Evolutionary conservation across 352 stramenopile species (phyloP), one percentile per base, ranked within the genome.

Genomic region (Phytopythium litorale): DNA sequence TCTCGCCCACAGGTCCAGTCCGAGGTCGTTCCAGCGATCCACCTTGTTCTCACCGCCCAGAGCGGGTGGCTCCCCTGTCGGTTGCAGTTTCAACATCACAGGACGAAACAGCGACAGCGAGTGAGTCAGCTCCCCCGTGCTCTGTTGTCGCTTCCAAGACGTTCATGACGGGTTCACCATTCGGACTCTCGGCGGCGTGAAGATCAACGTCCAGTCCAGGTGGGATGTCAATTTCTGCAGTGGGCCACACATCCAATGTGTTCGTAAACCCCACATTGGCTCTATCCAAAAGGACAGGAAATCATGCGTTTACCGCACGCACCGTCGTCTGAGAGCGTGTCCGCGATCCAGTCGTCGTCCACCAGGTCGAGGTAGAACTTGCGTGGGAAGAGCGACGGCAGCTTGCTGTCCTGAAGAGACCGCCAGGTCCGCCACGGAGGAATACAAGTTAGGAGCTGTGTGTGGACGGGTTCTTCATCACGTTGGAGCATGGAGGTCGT

Each of bases 251-350:
- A 18, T 38, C 25, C 48, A 4, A 8, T 19, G 33, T 37, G 25
- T 33, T 18, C 21, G 45, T 51, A 19, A 30, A 30, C 28, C 28
- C 28, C 28, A 4, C 28, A 4, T 4, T 30, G 28, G 28, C 28
- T 2, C 28, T 30, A n/a, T n/a, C n/a, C n/a, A n/a, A n/a, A n/a
- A 30, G 28, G 4, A 30, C 28, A 30, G 28, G 4, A 30, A 4
- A 30, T 2, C n/a, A n/a, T 52, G 23, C 9, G 46, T 33, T 23
- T 19, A 12, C 23, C 1, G 9, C 46, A 15, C 48, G 18, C 45
- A 91, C 85, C 85, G 59, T 94, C 86, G 63, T 94, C 86, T 19
- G 86, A 92, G 56, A 94, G 72, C 43, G 72, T 70, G 67, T 94
- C 86, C 28, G 68, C 68, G 70, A 92, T 92, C 86, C 86, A 94